Evolutionary conservation across 768 basidiomycete genomes (phyloP).

Genomic region (Pholiota molesta): DNA sequence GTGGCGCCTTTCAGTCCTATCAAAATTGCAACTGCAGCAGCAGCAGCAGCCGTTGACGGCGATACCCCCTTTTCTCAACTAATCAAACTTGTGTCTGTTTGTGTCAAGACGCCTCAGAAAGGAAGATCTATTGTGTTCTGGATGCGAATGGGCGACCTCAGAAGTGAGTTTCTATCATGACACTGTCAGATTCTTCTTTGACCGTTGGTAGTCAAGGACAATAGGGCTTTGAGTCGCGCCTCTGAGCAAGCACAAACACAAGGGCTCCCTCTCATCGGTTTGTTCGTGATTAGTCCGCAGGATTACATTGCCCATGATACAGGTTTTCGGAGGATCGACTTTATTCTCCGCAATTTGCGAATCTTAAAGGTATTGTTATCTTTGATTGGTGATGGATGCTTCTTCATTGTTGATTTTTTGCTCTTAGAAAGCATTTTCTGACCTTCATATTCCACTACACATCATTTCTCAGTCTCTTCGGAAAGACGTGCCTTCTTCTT

Average conservation of each 20-base stretch:
- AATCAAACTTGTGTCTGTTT: slow-evolving; percentile 42
- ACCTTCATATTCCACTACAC: slow-evolving; percentile 75
- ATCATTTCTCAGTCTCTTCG: slow-evolving; percentile 56
- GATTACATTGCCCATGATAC: slow-evolving; percentile 88
- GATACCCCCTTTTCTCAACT: slow-evolving; percentile 68
- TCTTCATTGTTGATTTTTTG: not conserved
- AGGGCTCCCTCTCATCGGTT: slow-evolving; percentile 65
- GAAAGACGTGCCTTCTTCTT: slow-evolving; percentile 65
- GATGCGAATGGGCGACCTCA: slow-evolving; percentile 91
- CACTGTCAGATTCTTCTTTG: slow-evolving; percentile 2
- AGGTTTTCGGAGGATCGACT: slow-evolving; percentile 79
- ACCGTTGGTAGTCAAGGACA: slow-evolving; percentile 68
- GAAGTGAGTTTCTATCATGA: slow-evolving; percentile 47
- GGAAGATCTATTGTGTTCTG: slow-evolving; percentile 81
- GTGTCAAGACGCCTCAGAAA: slow-evolving; percentile 32
- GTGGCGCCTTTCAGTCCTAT: slow-evolving; percentile 45
- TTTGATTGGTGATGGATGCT: not conserved
- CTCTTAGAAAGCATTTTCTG: slow-evolving; percentile 51
- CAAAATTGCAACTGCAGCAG: slow-evolving; percentile 68
- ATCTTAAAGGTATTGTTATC: slow-evolving; percentile 56
- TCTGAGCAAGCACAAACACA: slow-evolving; percentile 61
- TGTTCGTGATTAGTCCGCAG: slow-evolving; percentile 84
- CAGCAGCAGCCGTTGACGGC: slow-evolving; percentile 63
- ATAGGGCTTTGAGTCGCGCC: slow-evolving; percentile 75
- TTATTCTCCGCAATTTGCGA: slow-evolving; percentile 79